Evolutionary conservation across 2,329 filamentous ascomycete species (phyloP).

Genomic region (Alternaria consortialis): DNA sequence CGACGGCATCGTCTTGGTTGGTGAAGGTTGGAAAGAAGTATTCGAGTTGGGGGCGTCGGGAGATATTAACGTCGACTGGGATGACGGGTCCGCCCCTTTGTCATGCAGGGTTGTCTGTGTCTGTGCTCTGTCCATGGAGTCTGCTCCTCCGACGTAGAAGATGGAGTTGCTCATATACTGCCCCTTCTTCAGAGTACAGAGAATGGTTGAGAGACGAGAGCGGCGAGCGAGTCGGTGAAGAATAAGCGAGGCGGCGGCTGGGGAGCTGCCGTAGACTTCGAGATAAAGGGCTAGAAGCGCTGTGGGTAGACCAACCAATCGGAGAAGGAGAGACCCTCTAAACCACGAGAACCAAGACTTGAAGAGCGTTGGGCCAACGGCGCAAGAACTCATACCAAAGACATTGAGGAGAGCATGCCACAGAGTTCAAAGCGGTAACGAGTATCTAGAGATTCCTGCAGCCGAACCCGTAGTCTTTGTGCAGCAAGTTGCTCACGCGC

Average conservation of each 20-base stretch:
- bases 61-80: slow-evolving; percentile 20
- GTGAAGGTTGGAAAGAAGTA: slow-evolving; percentile 20
- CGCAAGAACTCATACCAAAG: slow-evolving; percentile 46
- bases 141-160: slow-evolving; percentile 29
- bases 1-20: slow-evolving; percentile 30
- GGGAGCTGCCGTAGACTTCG: slow-evolving; percentile 42
- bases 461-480: slow-evolving; percentile 27
- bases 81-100: slow-evolving; percentile 32
- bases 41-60: slow-evolving; percentile 23
- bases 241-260: slow-evolving; percentile 42
- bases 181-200: slow-evolving; percentile 33
- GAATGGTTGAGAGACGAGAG: slow-evolving; percentile 35
- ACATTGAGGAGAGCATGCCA: slow-evolving; percentile 41
- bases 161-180: slow-evolving; percentile 33
- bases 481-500: slow-evolving; percentile 25
- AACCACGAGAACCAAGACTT: slow-evolving; percentile 44
- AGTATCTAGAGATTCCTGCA: slow-evolving; percentile 16
- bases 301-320: slow-evolving; percentile 39
- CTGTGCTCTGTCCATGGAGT: slow-evolving; percentile 44
- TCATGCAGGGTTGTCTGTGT: slow-evolving; percentile 40
- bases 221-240: slow-evolving; percentile 48
- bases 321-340: slow-evolving; percentile 33
- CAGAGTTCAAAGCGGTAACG: slow-evolving; percentile 19
- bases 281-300: slow-evolving; percentile 43
- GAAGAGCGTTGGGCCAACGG: slow-evolving; percentile 36